phyloP scores from a whole-genome alignment of 2,329 filamentous ascomycete genomes.

The Magnaporthales sp. region DNA sequence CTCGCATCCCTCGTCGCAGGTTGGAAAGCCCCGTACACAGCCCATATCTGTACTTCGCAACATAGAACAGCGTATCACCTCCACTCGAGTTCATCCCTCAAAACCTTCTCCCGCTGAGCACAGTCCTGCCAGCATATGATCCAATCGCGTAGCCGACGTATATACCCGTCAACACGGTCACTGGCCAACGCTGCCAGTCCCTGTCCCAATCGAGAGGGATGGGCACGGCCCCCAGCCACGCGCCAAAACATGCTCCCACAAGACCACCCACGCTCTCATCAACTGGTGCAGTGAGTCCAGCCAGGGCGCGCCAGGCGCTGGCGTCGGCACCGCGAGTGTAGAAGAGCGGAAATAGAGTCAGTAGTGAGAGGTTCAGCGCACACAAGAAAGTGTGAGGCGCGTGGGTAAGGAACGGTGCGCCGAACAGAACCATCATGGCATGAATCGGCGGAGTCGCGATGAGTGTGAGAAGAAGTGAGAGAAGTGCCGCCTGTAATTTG shows the following conservation, averaged over 20 bases:
- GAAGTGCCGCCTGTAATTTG: slow-evolving; percentile 29
- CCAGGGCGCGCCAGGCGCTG: slow-evolving; percentile 60
- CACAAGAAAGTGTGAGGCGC: slow-evolving; percentile 68
- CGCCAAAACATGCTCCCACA: slow-evolving; percentile 69
- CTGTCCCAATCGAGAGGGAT: slow-evolving; percentile 97
- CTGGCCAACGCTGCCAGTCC: slow-evolving; percentile 98
- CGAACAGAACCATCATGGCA: slow-evolving; percentile 72
- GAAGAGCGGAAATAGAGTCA: slow-evolving; percentile 71
- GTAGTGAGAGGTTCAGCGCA: slow-evolving; percentile 71
- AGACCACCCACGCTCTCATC: slow-evolving; percentile 80
- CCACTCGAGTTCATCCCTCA: slow-evolving; percentile 6
- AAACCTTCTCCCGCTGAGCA: slow-evolving; percentile 38
- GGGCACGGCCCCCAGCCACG: slow-evolving; percentile 88
- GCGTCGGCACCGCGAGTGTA: slow-evolving; percentile 77
- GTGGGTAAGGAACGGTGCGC: slow-evolving; percentile 81
- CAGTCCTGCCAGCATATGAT: slow-evolving; percentile 50
- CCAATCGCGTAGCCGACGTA: slow-evolving; percentile 69
- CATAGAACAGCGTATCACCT: neutral
- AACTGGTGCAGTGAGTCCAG: slow-evolving; percentile 58
- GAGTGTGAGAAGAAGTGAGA: slow-evolving; percentile 51
- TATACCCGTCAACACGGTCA: slow-evolving; percentile 77
- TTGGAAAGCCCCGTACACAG: neutral
- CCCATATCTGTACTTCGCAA: neutral
- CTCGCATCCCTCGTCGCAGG: neutral
- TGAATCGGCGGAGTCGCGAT: slow-evolving; percentile 59